Evolutionary conservation across 1,139 yeast species (phyloP), one percentile per base, ranked within the genome.

Genomic region (Candida freyschussii): DNA sequence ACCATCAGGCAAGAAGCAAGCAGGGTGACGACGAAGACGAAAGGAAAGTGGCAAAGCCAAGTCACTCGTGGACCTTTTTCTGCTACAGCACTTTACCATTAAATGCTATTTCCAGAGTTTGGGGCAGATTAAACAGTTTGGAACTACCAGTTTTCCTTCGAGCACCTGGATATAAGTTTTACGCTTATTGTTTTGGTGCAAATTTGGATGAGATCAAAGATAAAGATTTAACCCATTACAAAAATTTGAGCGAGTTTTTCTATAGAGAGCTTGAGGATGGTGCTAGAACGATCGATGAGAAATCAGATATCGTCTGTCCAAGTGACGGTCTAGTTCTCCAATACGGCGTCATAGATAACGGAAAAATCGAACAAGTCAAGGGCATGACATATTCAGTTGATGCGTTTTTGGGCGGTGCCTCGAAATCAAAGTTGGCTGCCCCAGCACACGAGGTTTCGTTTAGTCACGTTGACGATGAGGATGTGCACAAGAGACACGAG

Each of bases 331-430:
- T 75, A 45, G 81, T 93, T 7, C 65, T 93, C 41, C 89, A 86
- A 49, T 72, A 85, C 45, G 99, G 99, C 26, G 65, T 75, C 17
- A 86, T 89, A 33, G 61, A 67, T 39, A 69, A 78, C 46, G 94
- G 95, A 25, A 85, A 82, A 48, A 87, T 93, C 40, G 97, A 91
- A 59, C 97, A 91, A 57, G 97, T 93, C 30, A 93, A 93, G 61
- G 99, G 98, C 7, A 75, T 91, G 72, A 85, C 95, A 0, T 93
- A 93, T 57, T 81, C 95, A 2, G 71, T 91, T 12, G 93, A 85
- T 48, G 93, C 95, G 7, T 72, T 93, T 33, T 68, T 93, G 32
- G 99, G 99, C 3, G 68, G 81, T 26, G 52, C 52, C 7, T 33
- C 49, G 30, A 60, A 63, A 48, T 59, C 39, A 50, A 65, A 44